phyloP scores from a whole-genome alignment of 2,329 filamentous ascomycete genomes.

The Aspergillus viridinutans region DNA sequence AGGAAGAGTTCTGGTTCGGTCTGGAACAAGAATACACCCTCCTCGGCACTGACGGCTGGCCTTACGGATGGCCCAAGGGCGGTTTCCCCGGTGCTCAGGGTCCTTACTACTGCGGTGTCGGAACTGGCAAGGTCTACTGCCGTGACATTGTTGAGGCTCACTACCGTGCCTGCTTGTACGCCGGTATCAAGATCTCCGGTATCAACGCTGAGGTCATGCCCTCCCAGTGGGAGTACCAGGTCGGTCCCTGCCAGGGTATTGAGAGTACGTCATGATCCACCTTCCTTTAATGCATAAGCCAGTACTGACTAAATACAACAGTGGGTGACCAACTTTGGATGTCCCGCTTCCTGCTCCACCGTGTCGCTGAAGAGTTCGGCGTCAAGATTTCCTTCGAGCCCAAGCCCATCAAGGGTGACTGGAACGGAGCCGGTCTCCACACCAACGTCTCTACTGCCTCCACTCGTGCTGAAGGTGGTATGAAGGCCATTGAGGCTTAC shows the following conservation, averaged over 20 bases:
- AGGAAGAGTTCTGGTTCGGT: conserved; percentile 92
- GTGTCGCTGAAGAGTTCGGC: conserved; percentile 93
- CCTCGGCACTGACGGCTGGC: conserved; percentile 78
- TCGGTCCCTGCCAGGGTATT: conserved; percentile 85
- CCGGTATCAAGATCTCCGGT: conserved; percentile 88
- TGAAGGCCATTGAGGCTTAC: conserved; percentile 86
- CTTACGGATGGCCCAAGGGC: conserved; percentile 85
- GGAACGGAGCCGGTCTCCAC: conserved; percentile 95
- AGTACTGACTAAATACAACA: conserved; percentile 33
- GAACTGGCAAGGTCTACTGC: conserved; percentile 94
- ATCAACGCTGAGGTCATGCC: conserved; percentile 99
- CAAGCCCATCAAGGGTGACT: conserved; percentile 92
- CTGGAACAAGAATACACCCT: conserved; percentile 97
- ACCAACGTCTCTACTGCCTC: conserved; percentile 87
- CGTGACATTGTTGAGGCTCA: conserved; percentile 95
- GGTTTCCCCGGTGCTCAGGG: conserved; percentile 91
- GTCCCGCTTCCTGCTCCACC: conserved; percentile 80
- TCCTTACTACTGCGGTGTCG: conserved; percentile 97
- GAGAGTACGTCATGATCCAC: conserved; percentile 56
- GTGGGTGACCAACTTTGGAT: conserved; percentile 98
- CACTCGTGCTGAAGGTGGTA: conserved; percentile 87
- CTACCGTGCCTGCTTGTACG: conserved; percentile 85
- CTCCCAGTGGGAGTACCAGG: conserved; percentile 97
- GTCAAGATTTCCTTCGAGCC: conserved; percentile 92
- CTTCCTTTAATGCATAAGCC: background rate